A percentile compares a stretch with the other conserved stretches of the same genome.
Conservation (phyloP, 75 land plant species). For the Picea sitchensis region DNA sequence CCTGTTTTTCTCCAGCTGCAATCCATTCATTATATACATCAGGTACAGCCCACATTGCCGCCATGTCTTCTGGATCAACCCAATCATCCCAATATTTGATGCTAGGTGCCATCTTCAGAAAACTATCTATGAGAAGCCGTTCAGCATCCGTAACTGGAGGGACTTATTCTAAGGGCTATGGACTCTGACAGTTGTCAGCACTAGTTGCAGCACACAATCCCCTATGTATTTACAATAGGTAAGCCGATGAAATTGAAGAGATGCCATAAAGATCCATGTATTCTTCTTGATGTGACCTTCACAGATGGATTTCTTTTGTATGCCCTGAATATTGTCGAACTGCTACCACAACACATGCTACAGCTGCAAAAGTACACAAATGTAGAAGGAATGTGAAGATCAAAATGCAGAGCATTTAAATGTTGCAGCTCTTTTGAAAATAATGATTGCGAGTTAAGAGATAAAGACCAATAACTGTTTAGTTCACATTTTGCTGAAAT, state of each 20-base stretch:
- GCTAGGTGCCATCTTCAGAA: constrained; percentile 11
- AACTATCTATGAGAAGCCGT: background rate
- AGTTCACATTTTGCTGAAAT: background rate
- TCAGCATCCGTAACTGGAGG: background rate
- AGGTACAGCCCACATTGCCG: constrained; percentile 78
- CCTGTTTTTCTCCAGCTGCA: constrained; percentile 72
- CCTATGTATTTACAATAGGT: background rate
- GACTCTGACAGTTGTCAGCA: background rate
- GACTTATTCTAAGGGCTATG: background rate
- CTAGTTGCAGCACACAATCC: no score
- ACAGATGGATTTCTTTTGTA: background rate
- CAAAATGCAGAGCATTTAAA: background rate
- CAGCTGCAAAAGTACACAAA: background rate
- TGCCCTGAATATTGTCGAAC: background rate
- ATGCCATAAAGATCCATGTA: background rate
- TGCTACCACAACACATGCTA: background rate
- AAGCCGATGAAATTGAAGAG: background rate
- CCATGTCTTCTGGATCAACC: constrained; percentile 69
- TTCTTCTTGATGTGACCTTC: background rate
- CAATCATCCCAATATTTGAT: constrained; percentile 97
- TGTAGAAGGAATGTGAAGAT: background rate
- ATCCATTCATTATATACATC: constrained; percentile 81
- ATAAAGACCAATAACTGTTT: background rate
- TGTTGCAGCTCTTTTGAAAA: background rate
- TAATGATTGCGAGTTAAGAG: background rate